These are phyloP conservation scores for Alternaria infectoria DNA, from an alignment of 2,329 filamentous ascomycete genomes.

Conservation along the genomic window DNA sequence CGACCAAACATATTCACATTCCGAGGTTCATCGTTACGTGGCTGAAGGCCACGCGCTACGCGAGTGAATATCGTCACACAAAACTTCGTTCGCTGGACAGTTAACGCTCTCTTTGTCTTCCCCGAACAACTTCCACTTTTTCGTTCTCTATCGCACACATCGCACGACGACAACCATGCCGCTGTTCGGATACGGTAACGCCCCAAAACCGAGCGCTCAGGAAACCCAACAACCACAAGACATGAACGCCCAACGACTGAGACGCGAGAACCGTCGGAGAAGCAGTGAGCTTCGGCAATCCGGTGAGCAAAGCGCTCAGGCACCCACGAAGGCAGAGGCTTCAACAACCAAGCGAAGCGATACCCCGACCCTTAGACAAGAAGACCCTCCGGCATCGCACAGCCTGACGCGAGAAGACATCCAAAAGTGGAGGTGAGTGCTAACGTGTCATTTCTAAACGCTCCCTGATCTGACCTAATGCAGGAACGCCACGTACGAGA, in stretches of 20 bases:
- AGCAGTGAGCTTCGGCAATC: not conserved
- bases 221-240: not conserved
- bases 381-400: not conserved
- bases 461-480: fast-evolving
- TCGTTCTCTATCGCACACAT: fast-evolving
- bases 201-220: not conserved
- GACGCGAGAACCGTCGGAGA: not conserved
- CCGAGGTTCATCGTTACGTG: not conserved
- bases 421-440: not conserved
- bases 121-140: not conserved
- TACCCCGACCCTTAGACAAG: no score
- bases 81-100: not conserved
- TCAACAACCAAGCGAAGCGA: not conserved
- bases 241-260: not conserved
- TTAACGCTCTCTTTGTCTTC: fast-evolving
- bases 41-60: not conserved
- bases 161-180: not conserved
- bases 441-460: not conserved
- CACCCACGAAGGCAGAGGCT: not conserved
- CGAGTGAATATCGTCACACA: not conserved
- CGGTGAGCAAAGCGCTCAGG: not conserved
- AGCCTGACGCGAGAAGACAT: not conserved
- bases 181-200: not conserved
- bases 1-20: not conserved
- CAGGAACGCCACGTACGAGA: not conserved